Evolutionary conservation across 148 eudicot genomes (phyloP), one percentile per base, ranked within the genome.

Genomic region (Heliamphora exappendiculata): DNA sequence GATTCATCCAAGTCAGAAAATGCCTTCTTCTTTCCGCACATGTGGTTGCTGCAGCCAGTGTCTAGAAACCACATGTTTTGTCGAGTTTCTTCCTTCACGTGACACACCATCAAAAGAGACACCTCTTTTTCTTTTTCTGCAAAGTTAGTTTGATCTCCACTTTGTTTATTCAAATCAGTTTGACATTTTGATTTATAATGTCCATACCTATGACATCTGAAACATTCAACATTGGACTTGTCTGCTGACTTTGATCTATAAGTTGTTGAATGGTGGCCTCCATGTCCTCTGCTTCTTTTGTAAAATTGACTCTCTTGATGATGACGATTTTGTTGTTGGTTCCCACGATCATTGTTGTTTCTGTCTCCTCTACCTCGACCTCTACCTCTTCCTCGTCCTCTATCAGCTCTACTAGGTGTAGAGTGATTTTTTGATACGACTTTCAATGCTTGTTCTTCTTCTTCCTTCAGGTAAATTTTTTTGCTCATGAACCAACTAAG

Each of bases 401-500:
- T 11, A 42, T 11, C 47, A 5, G 8, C 10, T 42, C 5, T 3
- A 7, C 10, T 42, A 0, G 57, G 33, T n/a, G 71, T 76, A 20
- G 66, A n/a, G n/a, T n/a, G n/a, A n/a, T n/a, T n/a, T n/a, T n/a
- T n/a, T n/a, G n/a, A n/a, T n/a, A n/a, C n/a, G n/a, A n/a, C 81
- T 36, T 76, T 69, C 33, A 83, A 73, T 13, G 74, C 80, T 79
- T 72, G 75, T 22, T 68, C 80, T 6, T 82, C 68, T 39, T 70
- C 24, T 0, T 71, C 80, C 19, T 72, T 16, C 11, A 67, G 49
- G 11, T 31, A 51, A 42, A 75, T 58, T 53, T 75, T n/a, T 75
- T 17, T 82, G 76, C 64, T 83, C 85, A 72, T 76, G 82, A 4
- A 79, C 78, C 24, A 74, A n/a, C 26, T 78, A n/a, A 0, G 78